phyloP scores from a whole-genome alignment of 345 rosid genomes.

The Eucalyptus erythrocorys region DNA sequence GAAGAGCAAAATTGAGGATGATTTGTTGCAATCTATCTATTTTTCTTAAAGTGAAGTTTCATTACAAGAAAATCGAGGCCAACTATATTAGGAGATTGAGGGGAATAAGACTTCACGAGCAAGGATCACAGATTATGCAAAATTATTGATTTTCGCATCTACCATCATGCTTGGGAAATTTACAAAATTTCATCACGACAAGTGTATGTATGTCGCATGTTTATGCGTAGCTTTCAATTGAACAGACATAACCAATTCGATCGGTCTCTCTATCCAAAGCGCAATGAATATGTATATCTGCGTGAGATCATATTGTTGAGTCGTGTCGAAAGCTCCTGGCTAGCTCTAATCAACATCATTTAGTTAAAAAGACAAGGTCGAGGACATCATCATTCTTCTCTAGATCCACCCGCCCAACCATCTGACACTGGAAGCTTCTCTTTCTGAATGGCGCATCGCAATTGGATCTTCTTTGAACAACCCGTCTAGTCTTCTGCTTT shows the following conservation, averaged over 20 bases:
- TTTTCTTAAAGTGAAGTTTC: background rate
- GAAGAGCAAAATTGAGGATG: background rate
- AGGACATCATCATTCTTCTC: background rate
- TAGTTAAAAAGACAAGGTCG: background rate
- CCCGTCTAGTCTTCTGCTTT: background rate
- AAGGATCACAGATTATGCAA: background rate
- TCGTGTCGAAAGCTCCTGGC: background rate
- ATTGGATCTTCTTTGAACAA: background rate
- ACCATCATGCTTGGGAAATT: background rate
- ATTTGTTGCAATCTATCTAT: background rate
- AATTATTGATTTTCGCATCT: background rate
- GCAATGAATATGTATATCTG: background rate
- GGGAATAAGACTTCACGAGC: background rate
- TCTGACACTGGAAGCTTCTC: background rate
- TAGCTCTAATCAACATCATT: background rate
- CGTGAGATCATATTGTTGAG: background rate
- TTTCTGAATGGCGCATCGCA: background rate
- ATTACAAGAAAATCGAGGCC: background rate
- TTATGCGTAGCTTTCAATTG: background rate
- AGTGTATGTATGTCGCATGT: background rate
- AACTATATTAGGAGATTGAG: background rate
- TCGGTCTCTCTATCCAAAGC: background rate
- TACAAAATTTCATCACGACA: background rate
- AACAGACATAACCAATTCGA: background rate
- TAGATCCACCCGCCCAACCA: background rate